A percentile compares a stretch with the other conserved stretches of the same genome.
These are phyloP conservation scores for Phoenix dactylifera DNA, from an alignment of 176 grass and related monocot genomes.

Conservation along the genomic window DNA sequence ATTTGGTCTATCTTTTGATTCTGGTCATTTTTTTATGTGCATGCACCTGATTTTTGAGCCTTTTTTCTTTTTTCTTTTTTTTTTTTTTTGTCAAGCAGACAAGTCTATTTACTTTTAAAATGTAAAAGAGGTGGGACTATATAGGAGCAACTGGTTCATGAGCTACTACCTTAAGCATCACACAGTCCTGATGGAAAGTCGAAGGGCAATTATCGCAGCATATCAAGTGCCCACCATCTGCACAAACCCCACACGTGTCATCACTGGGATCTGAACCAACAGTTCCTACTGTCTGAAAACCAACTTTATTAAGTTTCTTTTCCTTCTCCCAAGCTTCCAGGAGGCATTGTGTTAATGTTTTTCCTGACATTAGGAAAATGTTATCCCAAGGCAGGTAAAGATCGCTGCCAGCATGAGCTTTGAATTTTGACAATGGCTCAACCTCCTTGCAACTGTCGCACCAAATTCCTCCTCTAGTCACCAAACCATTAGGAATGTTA, in stretches of 20 bases:
- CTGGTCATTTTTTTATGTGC: no score
- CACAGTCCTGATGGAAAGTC: conserved; percentile 71
- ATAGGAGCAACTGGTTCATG: no score
- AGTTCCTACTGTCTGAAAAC: conserved; percentile 4
- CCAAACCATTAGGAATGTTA: conserved; percentile 39
- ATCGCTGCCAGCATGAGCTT: conserved; percentile 29
- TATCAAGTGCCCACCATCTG: conserved; percentile 56
- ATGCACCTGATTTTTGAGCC: no score
- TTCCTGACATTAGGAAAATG: conserved; percentile 52
- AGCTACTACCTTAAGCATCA: conserved; percentile 32
- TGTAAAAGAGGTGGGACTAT: no score
- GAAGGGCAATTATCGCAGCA: conserved; percentile 79
- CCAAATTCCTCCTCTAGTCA: conserved; percentile 30
- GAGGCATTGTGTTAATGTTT: conserved; percentile 16
- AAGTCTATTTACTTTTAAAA: no score
- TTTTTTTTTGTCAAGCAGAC: no score
- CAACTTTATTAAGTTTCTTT: conserved; percentile 15
- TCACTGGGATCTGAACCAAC: conserved; percentile 48
- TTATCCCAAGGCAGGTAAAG: conserved; percentile 40
- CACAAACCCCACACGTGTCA: conserved; percentile 79
- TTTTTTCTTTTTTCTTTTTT: no score
- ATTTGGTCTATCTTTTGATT: no score
- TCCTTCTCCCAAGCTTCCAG: conserved; percentile 7
- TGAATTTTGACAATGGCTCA: conserved; percentile 28
- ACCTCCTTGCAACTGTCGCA: conserved; percentile 50